A percentile compares a stretch with the other conserved stretches of the same genome.
Evolutionary conservation across 2,329 filamentous ascomycete species (phyloP).

Genomic region (Pyricularia pennisetigena): DNA sequence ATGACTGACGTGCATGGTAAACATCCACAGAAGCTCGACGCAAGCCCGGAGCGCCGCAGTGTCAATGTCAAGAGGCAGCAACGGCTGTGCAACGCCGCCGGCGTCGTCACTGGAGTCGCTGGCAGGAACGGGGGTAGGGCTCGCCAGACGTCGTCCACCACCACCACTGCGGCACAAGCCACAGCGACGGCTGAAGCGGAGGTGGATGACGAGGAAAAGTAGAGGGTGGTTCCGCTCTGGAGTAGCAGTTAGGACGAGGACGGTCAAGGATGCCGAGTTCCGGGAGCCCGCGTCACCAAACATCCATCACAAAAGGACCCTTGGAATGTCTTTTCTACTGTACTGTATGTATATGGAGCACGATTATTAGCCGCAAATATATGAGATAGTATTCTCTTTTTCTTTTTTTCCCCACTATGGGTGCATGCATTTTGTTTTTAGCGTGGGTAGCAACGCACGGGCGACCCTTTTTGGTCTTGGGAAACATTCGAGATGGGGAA

Average conservation of each 20-base stretch:
- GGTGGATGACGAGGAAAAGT: background rate
- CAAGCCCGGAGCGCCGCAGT: conserved; percentile 14
- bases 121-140: background rate
- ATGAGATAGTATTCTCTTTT: no score
- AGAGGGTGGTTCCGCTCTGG: no score
- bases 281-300: background rate
- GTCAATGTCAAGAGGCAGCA: conserved; percentile 15
- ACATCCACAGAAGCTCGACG: conserved; percentile 8
- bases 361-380: background rate
- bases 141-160: background rate
- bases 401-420: no score
- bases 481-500: background rate
- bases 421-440: background rate
- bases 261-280: background rate
- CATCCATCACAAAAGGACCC: no score
- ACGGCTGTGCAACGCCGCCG: conserved; percentile 5
- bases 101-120: conserved; percentile 1
- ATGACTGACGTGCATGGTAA: background rate
- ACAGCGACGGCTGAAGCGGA: background rate
- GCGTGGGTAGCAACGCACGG: background rate
- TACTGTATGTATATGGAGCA: background rate
- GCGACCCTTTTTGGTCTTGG: background rate
- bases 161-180: background rate
- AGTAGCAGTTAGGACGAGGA: background rate
- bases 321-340: background rate